A percentile compares a stretch with the other conserved stretches of the same genome.
Conservation (phyloP, 225 moss, liverwort and hornwort genomes). For the Polytrichum formosum region DNA sequence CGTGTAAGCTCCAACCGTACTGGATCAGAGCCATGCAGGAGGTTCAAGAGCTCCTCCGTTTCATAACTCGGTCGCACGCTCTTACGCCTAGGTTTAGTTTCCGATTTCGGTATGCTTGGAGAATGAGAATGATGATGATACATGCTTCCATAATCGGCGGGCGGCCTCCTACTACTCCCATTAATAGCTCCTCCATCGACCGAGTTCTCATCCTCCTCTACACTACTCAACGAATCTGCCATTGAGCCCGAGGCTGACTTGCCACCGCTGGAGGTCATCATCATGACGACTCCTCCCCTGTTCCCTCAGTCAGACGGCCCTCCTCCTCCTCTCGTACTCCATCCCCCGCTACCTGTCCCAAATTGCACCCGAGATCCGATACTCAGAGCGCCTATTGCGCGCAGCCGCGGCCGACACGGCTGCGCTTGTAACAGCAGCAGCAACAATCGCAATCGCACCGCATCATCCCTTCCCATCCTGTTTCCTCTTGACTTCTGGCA, state of each 20-base stretch:
- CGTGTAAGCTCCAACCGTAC: constrained; percentile 72
- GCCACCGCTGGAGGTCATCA: constrained; percentile 6
- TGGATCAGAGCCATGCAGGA: constrained; percentile 77
- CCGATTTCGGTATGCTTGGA: constrained; percentile 32
- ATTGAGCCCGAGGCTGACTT: constrained; percentile 20
- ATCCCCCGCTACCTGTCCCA: constrained; percentile 4
- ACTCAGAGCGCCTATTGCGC: constrained; percentile 33
- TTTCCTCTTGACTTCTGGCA: constrained; percentile 14
- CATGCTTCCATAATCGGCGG: constrained; percentile 32
- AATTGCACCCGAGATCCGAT: constrained; percentile 12
- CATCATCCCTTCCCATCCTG: constrained; percentile 27
- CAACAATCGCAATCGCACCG: constrained; percentile 23
- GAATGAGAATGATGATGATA: constrained; percentile 7
- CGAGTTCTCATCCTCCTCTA: constrained; percentile 63
- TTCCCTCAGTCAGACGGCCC: constrained; percentile 18
- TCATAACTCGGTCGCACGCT: constrained; percentile 59
- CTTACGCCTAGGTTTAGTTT: constrained; percentile 43
- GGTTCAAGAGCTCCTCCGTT: constrained; percentile 62
- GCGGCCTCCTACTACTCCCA: constrained; percentile 44
- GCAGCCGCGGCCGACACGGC: constrained; percentile 14
- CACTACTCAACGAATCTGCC: constrained; percentile 53
- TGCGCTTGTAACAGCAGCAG: constrained; percentile 11
- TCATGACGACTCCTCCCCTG: neutral
- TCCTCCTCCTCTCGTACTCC: constrained; percentile 30
- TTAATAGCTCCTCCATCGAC: constrained; percentile 29